Conservation (phyloP, 2,329 filamentous ascomycete genomes). For the Cladophialophora chaetospira region DNA sequence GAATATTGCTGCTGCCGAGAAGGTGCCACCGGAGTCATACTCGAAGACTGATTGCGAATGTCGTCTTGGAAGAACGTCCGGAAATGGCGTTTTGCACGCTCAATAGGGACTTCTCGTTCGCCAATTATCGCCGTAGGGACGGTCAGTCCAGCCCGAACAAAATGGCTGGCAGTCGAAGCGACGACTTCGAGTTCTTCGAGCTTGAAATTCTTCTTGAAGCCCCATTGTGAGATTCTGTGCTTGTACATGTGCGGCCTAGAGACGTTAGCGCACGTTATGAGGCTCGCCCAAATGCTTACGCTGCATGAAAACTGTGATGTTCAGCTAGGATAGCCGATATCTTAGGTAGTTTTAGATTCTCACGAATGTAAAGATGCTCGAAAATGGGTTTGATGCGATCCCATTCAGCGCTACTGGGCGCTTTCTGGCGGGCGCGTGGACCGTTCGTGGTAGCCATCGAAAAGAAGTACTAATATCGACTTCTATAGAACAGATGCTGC, state of each 20-base stretch:
- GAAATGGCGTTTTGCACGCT: slow-evolving; percentile 21
- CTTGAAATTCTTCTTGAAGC: slow-evolving; percentile 24
- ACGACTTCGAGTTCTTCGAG: slow-evolving; percentile 19
- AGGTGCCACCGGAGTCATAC: background rate
- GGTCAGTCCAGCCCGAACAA: slow-evolving; percentile 10
- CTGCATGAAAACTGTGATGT: slow-evolving; percentile 68
- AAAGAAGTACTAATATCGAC: background rate
- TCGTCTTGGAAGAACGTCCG: background rate
- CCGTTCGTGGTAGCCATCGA: background rate
- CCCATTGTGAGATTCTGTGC: slow-evolving; percentile 21
- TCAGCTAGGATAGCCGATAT: slow-evolving; percentile 70
- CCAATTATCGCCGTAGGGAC: slow-evolving; percentile 5
- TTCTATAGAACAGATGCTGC: too few species aligned
- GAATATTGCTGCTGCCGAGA: background rate
- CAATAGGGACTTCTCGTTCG: slow-evolving; percentile 2
- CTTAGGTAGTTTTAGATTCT: slow-evolving; percentile 66
- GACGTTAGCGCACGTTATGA: background rate
- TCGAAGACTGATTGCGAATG: background rate
- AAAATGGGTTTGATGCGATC: slow-evolving; percentile 64
- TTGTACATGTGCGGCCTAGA: slow-evolving; percentile 26
- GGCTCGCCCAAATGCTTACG: slow-evolving; percentile 36
- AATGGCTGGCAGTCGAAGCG: slow-evolving; percentile 3
- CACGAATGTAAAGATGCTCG: slow-evolving; percentile 72
- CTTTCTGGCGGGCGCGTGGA: slow-evolving; percentile 4
- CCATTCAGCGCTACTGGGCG: slow-evolving; percentile 51